These are phyloP conservation scores for Geotrichum bryndzae DNA, from an alignment of 1,139 yeast genomes.

Conservation along the genomic window DNA sequence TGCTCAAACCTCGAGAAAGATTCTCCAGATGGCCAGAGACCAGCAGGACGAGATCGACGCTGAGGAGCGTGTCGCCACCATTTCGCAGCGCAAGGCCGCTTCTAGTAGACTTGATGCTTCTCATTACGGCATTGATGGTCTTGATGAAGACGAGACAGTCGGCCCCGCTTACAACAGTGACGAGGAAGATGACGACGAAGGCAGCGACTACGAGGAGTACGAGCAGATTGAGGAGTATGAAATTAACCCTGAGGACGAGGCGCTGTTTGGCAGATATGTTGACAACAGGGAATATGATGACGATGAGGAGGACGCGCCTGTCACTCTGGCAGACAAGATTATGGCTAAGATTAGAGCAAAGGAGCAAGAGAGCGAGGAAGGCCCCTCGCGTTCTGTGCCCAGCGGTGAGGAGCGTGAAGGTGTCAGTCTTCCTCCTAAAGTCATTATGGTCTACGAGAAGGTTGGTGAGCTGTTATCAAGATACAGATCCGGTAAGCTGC, in stretches of 20 bases:
- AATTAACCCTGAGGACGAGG: constrained; percentile 41
- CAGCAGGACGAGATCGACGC: constrained; percentile 82
- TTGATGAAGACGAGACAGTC: constrained; percentile 13
- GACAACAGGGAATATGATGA: constrained; percentile 47
- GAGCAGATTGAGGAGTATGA: constrained; percentile 48
- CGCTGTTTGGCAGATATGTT: constrained; percentile 37
- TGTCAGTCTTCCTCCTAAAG: constrained; percentile 89
- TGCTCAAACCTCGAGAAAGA: constrained; percentile 76
- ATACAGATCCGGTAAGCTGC: constrained; percentile 94
- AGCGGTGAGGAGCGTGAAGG: constrained; percentile 36
- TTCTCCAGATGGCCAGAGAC: constrained; percentile 78
- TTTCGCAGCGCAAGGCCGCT: constrained; percentile 8
- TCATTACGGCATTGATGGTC: constrained; percentile 4
- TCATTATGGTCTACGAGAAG: constrained; percentile 86
- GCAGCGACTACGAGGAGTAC: constrained; percentile 40
- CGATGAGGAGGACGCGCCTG: constrained; percentile 49
- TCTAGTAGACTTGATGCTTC: constrained; percentile 1
- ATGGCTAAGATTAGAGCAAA: constrained; percentile 81
- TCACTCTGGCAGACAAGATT: constrained; percentile 81
- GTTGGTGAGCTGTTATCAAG: constrained; percentile 82
- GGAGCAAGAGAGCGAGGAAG: constrained; percentile 20
- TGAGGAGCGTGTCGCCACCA: constrained; percentile 42
- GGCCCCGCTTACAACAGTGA: constrained; percentile 10
- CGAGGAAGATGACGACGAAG: constrained; percentile 38
- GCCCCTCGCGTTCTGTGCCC: constrained; percentile 24